Percentiles rank a stretch among this genome's conserved stretches.
phyloP scores from a whole-genome alignment of 2,329 filamentous ascomycete genomes.

The Fusarium keratoplasticum region DNA sequence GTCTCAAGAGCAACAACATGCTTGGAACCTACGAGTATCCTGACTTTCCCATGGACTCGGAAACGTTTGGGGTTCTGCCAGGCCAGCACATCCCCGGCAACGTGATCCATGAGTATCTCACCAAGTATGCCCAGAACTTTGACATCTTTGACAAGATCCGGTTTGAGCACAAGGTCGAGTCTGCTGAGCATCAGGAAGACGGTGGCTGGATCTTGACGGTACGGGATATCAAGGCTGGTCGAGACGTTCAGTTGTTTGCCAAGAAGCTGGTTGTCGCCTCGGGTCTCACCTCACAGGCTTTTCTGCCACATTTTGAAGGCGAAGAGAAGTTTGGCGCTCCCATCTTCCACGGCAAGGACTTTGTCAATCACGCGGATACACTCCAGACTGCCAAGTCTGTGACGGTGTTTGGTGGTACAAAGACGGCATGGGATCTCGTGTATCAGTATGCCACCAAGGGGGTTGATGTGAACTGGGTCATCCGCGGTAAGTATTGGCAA shows the following conservation, averaged over 20 bases:
- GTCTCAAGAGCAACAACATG: constrained; percentile 80
- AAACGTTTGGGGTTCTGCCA: constrained; percentile 60
- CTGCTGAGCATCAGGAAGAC: constrained; percentile 55
- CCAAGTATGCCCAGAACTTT: constrained; percentile 57
- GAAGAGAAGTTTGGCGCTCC: constrained; percentile 58
- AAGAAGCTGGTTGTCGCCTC: constrained; percentile 66
- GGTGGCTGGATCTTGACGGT: constrained; percentile 55
- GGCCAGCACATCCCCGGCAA: constrained; percentile 61
- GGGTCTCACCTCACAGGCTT: constrained; percentile 62
- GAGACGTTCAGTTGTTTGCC: constrained; percentile 49
- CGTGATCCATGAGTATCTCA: constrained; percentile 61
- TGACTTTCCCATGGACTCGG: constrained; percentile 76
- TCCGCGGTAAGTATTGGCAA: constrained; percentile 56
- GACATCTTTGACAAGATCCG: constrained; percentile 55
- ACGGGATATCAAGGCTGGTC: constrained; percentile 17
- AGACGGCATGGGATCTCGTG: constrained; percentile 74
- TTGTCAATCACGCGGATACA: constrained; percentile 54
- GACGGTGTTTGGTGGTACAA: constrained; percentile 71
- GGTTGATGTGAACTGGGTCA: constrained; percentile 69
- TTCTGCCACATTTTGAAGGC: constrained; percentile 60
- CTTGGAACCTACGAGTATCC: constrained; percentile 78
- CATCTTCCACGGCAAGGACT: constrained; percentile 63
- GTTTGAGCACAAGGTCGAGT: constrained; percentile 52
- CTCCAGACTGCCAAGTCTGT: constrained; percentile 56
- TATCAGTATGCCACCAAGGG: constrained; percentile 70